Percentiles rank a stretch among this genome's conserved stretches.
phyloP scores from a whole-genome alignment of 345 rosid genomes.

The Eucalyptus grandis region DNA sequence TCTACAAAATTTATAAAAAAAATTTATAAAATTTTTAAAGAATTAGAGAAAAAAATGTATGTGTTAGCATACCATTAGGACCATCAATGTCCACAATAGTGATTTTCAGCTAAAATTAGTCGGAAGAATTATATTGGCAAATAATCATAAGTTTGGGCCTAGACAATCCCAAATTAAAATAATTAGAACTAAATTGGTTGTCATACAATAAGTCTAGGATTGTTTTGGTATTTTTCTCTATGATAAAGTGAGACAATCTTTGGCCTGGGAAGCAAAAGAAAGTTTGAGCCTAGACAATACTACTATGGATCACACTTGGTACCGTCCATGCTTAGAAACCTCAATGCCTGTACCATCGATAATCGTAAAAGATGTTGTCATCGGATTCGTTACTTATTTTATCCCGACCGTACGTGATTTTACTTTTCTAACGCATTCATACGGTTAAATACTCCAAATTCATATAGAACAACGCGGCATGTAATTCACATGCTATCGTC shows the following conservation, averaged over 20 bases:
- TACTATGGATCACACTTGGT: not conserved
- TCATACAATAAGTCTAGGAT: not conserved
- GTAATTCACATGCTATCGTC: not conserved
- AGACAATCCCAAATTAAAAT: not conserved
- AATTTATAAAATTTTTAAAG: not conserved
- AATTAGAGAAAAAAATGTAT: not conserved
- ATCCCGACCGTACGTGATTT: not conserved
- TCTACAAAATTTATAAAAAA: too few species aligned
- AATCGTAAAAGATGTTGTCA: not conserved
- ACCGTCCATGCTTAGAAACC: not conserved
- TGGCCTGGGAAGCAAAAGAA: not conserved
- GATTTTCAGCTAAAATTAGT: not conserved
- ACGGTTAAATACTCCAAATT: not conserved
- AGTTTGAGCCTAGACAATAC: not conserved
- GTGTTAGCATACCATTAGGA: not conserved
- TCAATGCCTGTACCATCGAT: not conserved
- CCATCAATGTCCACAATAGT: not conserved
- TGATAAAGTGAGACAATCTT: not conserved
- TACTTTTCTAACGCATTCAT: not conserved
- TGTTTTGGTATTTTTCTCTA: not conserved
- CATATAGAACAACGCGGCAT: not conserved
- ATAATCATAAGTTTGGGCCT: not conserved
- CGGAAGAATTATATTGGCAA: not conserved
- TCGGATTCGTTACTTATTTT: not conserved
- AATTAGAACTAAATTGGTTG: not conserved